These are phyloP conservation scores for Lipomyces yarrowii DNA, from an alignment of 1,139 yeast genomes.

Conservation along the genomic window DNA sequence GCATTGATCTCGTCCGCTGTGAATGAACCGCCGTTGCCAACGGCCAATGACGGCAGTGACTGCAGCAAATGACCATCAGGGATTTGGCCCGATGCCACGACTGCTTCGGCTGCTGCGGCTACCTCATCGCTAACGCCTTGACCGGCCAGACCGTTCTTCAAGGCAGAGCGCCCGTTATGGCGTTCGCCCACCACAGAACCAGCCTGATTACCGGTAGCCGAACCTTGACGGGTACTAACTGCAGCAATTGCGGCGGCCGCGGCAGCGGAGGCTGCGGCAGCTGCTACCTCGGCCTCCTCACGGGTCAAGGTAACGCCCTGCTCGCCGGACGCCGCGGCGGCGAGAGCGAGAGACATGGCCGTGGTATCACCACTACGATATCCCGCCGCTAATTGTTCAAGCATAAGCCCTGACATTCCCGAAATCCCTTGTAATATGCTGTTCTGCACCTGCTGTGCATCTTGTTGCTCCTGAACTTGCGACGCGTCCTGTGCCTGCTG, in stretches of 20 bases:
- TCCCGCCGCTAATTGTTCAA: conserved; percentile 8
- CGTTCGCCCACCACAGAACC: conserved; percentile 1
- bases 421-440: background rate
- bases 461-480: background rate
- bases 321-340: conserved; percentile 18
- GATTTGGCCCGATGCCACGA: conserved; percentile 9
- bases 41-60: conserved; percentile 9
- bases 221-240: background rate
- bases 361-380: conserved; percentile 4
- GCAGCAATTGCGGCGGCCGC: conserved; percentile 16
- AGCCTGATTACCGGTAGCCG: background rate
- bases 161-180: background rate
- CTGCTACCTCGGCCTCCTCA: conserved; percentile 22
- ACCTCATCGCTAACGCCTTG: conserved; percentile 1
- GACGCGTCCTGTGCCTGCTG: background rate
- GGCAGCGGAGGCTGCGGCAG: conserved; percentile 23
- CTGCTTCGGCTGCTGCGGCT: conserved; percentile 17
- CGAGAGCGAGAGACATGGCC: conserved; percentile 17
- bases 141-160: background rate
- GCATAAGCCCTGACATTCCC: conserved; percentile 5
- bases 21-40: conserved; percentile 51
- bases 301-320: conserved; percentile 15
- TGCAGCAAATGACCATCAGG: conserved; percentile 8
- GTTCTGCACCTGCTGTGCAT: conserved; percentile 4
- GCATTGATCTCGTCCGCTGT: conserved; percentile 66